Evolutionary conservation across 768 basidiomycete genomes (phyloP).

Genomic region (Calocera viscosa): DNA sequence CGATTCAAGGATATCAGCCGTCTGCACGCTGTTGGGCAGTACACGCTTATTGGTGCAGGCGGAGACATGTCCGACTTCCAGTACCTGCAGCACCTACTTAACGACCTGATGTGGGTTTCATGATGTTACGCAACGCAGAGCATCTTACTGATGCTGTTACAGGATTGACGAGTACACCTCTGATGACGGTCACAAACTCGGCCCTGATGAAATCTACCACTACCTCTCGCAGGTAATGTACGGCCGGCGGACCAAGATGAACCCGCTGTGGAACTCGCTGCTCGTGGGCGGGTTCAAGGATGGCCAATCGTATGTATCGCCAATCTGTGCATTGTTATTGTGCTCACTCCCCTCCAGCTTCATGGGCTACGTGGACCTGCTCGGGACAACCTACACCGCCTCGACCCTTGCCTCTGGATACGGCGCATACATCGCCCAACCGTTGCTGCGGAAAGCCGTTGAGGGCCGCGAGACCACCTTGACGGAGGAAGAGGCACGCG

Average conservation of each 20-base stretch:
- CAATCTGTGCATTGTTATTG: background rate
- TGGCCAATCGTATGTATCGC: constrained; percentile 50
- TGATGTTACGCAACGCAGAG: no score
- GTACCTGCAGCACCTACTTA: constrained; percentile 68
- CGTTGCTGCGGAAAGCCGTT: constrained; percentile 78
- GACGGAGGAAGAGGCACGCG: constrained; percentile 63
- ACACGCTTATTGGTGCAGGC: constrained; percentile 80
- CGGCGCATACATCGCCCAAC: constrained; percentile 85
- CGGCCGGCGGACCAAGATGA: constrained; percentile 66
- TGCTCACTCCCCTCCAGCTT: constrained; percentile 41
- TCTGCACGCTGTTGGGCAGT: constrained; percentile 67
- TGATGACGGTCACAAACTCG: constrained; percentile 71
- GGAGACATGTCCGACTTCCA: constrained; percentile 99
- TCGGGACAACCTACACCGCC: constrained; percentile 91
- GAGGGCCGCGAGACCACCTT: constrained; percentile 66
- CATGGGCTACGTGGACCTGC: constrained; percentile 83
- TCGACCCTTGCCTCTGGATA: constrained; percentile 92
- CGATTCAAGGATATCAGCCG: constrained; percentile 91
- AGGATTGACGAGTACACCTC: constrained; percentile 61
- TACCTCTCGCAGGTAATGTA: constrained; percentile 89
- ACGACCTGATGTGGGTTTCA: constrained; percentile 45
- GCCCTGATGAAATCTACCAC: constrained; percentile 83
- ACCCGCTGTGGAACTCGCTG: constrained; percentile 91
- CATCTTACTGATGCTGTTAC: background rate
- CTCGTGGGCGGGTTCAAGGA: constrained; percentile 86